Evolutionary conservation across 306 rosid genomes (phyloP).

Genomic region (Quercus alba): DNA sequence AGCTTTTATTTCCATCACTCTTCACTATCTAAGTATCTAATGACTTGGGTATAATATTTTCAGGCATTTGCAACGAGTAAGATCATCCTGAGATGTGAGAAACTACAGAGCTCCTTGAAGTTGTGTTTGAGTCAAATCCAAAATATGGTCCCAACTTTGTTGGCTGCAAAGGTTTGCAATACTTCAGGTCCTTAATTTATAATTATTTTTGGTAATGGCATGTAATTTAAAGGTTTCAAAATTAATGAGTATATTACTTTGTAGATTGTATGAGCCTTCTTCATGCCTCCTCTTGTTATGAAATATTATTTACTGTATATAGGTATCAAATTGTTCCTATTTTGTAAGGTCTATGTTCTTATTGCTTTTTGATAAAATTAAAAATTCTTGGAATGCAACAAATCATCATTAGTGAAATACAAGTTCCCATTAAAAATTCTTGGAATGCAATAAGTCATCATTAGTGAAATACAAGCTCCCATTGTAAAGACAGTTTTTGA

Average conservation of each 20-base stretch:
- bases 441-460: too few relatives aligned
- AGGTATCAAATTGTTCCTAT: background rate
- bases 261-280: background rate
- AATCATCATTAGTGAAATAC: background rate
- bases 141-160: slow-evolving; percentile 33
- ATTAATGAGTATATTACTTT: background rate
- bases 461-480: too few relatives aligned
- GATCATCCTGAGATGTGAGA: slow-evolving; percentile 49
- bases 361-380: background rate
- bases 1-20: slow-evolving; percentile 3
- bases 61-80: slow-evolving; percentile 48
- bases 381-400: background rate
- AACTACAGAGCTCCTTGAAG: slow-evolving; percentile 29
- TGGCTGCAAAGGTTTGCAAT: slow-evolving; percentile 51
- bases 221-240: background rate
- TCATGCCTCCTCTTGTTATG: background rate
- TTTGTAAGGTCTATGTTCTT: background rate
- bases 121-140: slow-evolving; percentile 48
- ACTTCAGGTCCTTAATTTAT: background rate
- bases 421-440: too few relatives aligned
- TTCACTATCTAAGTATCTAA: background rate
- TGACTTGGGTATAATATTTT: background rate
- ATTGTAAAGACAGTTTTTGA: too few relatives aligned
- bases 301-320: background rate
- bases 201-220: background rate